Base-by-base conservation (phyloP, 805 yeast genomes). In the Yarrowia sp. region DNA sequence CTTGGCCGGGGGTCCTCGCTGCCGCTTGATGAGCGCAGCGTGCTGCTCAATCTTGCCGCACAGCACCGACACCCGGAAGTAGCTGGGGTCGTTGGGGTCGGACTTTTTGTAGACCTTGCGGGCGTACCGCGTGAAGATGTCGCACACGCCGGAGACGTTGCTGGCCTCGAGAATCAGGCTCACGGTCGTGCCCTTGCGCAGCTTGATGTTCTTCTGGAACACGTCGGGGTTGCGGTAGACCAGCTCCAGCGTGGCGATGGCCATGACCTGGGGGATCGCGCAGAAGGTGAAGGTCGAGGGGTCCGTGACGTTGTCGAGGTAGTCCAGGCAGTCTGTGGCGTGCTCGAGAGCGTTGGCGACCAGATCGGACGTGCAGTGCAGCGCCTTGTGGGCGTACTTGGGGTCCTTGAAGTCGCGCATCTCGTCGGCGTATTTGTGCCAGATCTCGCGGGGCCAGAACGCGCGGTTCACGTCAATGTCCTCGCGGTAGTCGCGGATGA, bases 241-340 rank as follows among this genome's bases (percentile, higher is more conserved):
- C 59, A 86, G 78, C 21, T 93, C 90, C 68, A 94, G 80, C 0
- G 98, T 90, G 14, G 99, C 97, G 73, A 94, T 88, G 35, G 98
- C 97, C 99, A 94, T 94, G 18, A 93, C 97, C 77, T 94, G 99
- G 18, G 99, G 99, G 71, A 94, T 94, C 10, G 97, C 90, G 77
- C 97, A 92, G 78, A 94, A 94, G 68, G 85, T 87, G 78, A 90
- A 94, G 55, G 86, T 76, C 1, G 96, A 84, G 64, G 87, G 88
- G 71, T 94, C 99, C 63, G 81, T 81, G 55, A 94, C 82, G 65
- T 85, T 78, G 16, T 93, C 81, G 62, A 94, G 79, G 72, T 88
- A 94, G 58, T 81, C 81, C 68, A 94, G 79, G 29, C 85, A 87
- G 69, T 90, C 94, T 60, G 81, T 82, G 38, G 83, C 91, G 70